A percentile compares a stretch with the other conserved stretches of the same genome.
These are phyloP conservation scores for Pythium folliculosum DNA, from an alignment of 352 stramenopile species.

Conservation along the genomic window DNA sequence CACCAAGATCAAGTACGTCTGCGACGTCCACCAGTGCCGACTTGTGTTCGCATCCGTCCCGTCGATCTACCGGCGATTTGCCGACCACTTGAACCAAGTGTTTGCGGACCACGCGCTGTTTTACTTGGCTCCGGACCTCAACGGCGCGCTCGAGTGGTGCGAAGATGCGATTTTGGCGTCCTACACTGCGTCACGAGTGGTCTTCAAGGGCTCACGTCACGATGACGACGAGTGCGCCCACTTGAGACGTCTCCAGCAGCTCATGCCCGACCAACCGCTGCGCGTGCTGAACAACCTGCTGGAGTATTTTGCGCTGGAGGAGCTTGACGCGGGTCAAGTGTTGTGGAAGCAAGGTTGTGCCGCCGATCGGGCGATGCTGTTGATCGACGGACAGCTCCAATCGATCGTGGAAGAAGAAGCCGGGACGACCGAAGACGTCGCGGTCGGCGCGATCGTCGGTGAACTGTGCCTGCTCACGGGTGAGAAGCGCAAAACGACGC, in stretches of 20 bases:
- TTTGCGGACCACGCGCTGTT: slow-evolving; percentile 55
- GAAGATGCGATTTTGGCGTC: slow-evolving; percentile 64
- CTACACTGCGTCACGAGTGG: slow-evolving; percentile 24
- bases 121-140: slow-evolving; percentile 62
- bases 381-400: slow-evolving; percentile 63
- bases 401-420: slow-evolving; percentile 81
- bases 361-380: slow-evolving; percentile 54
- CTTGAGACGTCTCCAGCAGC: slow-evolving; percentile 53
- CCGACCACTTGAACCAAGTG: slow-evolving; percentile 51
- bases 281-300: slow-evolving; percentile 64
- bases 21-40: slow-evolving; percentile 61
- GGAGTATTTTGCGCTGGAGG: slow-evolving; percentile 69
- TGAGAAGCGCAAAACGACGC: slow-evolving; percentile 81
- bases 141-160: slow-evolving; percentile 69
- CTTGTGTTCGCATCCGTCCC: slow-evolving; percentile 75
- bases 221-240: slow-evolving; percentile 59
- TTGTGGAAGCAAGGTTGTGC: slow-evolving; percentile 71
- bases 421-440: slow-evolving; percentile 71
- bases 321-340: slow-evolving; percentile 58
- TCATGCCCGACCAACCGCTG: slow-evolving; percentile 72
- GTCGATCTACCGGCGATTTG: slow-evolving; percentile 60
- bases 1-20: slow-evolving; percentile 81
- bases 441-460: slow-evolving; percentile 69
- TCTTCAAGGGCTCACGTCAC: slow-evolving; percentile 27
- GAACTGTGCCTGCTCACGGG: slow-evolving; percentile 79